These are phyloP conservation scores for Ceriops tagal DNA, from an alignment of 345 rosid species.

Conservation along the genomic window DNA sequence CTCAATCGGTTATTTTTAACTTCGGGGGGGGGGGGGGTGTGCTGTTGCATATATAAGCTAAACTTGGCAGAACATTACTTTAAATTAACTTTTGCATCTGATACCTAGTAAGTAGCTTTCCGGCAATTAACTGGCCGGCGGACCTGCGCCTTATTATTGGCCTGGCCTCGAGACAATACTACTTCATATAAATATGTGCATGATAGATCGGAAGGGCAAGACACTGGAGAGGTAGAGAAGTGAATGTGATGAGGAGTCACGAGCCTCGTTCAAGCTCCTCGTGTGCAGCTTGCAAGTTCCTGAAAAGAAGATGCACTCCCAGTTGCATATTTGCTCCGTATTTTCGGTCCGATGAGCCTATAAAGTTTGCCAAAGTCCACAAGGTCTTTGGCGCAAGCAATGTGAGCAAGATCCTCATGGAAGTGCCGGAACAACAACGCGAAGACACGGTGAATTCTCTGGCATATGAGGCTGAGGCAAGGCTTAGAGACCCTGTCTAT, in stretches of 20 bases:
- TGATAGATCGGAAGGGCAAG: not conserved
- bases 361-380: conserved; percentile 78
- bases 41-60: not conserved
- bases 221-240: not conserved
- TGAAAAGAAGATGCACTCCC: conserved; percentile 73
- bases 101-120: not conserved
- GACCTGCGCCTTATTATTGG: not conserved
- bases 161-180: not conserved
- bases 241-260: conserved; percentile 28
- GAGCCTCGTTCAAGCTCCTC: conserved; percentile 84
- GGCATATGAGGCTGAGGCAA: conserved; percentile 85
- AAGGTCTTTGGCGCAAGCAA: conserved; percentile 96
- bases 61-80: not conserved
- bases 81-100: not conserved
- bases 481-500: conserved; percentile 83
- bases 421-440: conserved; percentile 84
- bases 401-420: conserved; percentile 85
- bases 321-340: conserved; percentile 83
- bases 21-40: not conserved
- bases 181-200: not conserved
- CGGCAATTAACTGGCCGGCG: not conserved
- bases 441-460: conserved; percentile 85
- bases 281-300: conserved; percentile 92
- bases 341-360: conserved; percentile 67
- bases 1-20: not conserved